Evolutionary conservation across 2,329 filamentous ascomycete genomes (phyloP), one percentile per base, ranked within the genome.

Genomic region (Orbilia ellipsospora): DNA sequence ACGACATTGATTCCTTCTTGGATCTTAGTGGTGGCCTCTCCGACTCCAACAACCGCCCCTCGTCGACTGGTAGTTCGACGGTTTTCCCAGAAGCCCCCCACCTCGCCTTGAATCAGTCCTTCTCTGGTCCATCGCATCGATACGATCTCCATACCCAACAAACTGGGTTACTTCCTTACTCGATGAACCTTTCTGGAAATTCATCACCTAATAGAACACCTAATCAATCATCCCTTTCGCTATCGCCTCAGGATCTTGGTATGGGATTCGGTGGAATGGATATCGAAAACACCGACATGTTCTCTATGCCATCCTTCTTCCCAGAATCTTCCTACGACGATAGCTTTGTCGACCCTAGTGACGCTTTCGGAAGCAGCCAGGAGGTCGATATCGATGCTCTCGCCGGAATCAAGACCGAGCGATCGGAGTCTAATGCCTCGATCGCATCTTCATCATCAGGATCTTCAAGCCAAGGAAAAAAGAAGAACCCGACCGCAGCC

Each of bases 81-180:
- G 70, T 74, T 28, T 78, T 78, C 73, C 68, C 74, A 73, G 74
- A 78, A 60, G 77, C 78, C 36, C 78, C 78, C 23, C 74, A 79
- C 60, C 76, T 79, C 23, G 63, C 75, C 20, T 60, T 72, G 36
- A 79, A 73, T 42, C 78, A 78, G 55, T 77, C 77, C 18, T 88
- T 94, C 80, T 89, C 89, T 56, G 92, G 89, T 42, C 94, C 95
- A 7, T 97, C 93, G 83, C 94, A 97, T 84, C 92, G 96, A 83
- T 98, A 98, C 85, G 92, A 93, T 80, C 89, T 92, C 81, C 96
- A 97, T 85, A 92, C 93, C 84, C 95, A 99, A 82, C 94, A 97
- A 85, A 97, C 95, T 2, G 93, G 94, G 77, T 89, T 97, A 31
- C 92, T 95, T 0, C 90, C 92, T 0, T 93, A 93, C 77, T 94